Evolutionary conservation across 768 basidiomycete genomes (phyloP).

Genomic region (Xanthoconium purpureum): DNA sequence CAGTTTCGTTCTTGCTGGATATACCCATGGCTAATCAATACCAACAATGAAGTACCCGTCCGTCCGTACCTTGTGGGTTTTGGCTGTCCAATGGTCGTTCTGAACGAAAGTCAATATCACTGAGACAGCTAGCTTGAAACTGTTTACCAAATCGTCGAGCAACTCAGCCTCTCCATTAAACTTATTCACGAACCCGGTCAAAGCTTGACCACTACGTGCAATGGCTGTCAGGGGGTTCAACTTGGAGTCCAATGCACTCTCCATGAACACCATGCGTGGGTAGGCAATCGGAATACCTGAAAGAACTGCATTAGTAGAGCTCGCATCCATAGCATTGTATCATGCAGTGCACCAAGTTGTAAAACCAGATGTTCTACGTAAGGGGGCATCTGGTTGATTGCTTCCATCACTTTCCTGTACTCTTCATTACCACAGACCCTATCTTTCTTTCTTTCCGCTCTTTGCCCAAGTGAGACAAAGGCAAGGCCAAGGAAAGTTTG

Average conservation of each 20-base stretch:
- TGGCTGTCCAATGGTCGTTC: constrained; percentile 94
- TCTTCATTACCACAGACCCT: constrained; percentile 75
- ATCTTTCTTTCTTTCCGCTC: constrained; percentile 81
- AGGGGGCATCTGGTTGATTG: constrained; percentile 57
- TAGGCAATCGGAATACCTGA: constrained; percentile 82
- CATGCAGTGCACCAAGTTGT: constrained; percentile 63
- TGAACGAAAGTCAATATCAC: constrained; percentile 51
- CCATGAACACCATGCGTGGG: constrained; percentile 90
- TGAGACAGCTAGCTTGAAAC: constrained; percentile 24
- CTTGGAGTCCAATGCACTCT: constrained; percentile 71
- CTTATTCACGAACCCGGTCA: constrained; percentile 82
- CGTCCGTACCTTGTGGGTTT: constrained; percentile 61
- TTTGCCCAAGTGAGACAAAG: constrained; percentile 28
- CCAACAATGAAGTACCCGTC: neutral
- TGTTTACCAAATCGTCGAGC: constrained; percentile 79
- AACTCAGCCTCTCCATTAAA: constrained; percentile 93
- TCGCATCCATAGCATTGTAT: neutral
- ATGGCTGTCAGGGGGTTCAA: constrained; percentile 81
- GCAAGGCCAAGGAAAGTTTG: neutral
- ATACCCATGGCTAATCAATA: neutral
- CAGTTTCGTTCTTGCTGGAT: constrained; percentile 85
- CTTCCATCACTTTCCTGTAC: constrained; percentile 70
- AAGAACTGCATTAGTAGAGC: neutral
- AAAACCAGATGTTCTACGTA: constrained; percentile 80
- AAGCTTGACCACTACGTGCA: constrained; percentile 62